Evolutionary conservation across 352 stramenopile species (phyloP), one percentile per base, ranked within the genome.

Genomic region (Globisporangium orthogonon): DNA sequence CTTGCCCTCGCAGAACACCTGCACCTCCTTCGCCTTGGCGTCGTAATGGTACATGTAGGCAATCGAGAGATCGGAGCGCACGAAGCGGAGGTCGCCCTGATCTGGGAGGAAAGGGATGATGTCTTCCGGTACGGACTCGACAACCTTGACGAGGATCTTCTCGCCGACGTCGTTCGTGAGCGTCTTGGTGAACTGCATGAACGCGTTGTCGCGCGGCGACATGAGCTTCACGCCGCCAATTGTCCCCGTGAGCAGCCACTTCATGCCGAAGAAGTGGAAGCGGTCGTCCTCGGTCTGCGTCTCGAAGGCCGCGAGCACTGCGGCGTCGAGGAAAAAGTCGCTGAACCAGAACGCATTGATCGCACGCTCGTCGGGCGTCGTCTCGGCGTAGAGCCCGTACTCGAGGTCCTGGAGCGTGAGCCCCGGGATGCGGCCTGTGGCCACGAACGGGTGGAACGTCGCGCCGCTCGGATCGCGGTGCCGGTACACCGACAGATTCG

Each of bases 251-350:
- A 78, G 76, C 47, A 83, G 68, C 81, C 81, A 91, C 59, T 91
- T 91, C 47, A 91, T 65, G n/a, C 81, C 81, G 55, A 87, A 89
- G 53, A 89, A 89, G 43, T 67, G 65, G 59, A 91, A 91, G 41
- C 68, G 61, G 44, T 91, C 81, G 58, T 76, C 70, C 1, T 79
- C 69, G 6, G 66, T 83, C 64, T 85, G 74, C 7, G 73, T 69
- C 55, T 89, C 78, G 9, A 83, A 69, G 3, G 77, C 60, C n/a
- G 78, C 59, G n/a, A 91, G 70, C 52, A 91, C 70, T 2, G 71
- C 82, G 1, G 78, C 82, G 57, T 91, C 82, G 30, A 91, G 54
- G 53, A 89, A 89, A 56, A 76, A 73, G 37, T 89, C 78, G 10
- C 71, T 63, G 56, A 73, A 85, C 48, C 86, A 54, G 51, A 85